phyloP scores from a whole-genome alignment of 257 asterid genomes.

The Dorcoceras hygrometricum region DNA sequence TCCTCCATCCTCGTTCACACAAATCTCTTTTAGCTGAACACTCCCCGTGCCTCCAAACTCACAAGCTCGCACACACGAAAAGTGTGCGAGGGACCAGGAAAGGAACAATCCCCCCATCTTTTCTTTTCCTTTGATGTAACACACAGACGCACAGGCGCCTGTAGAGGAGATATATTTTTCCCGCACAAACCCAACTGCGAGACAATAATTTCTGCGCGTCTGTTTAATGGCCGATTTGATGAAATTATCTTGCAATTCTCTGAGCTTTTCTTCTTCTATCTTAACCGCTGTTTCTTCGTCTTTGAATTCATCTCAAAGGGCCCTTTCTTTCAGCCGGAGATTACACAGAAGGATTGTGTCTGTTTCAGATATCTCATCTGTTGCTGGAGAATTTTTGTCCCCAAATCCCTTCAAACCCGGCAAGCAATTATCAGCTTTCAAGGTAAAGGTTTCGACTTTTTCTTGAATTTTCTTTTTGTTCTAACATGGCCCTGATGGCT shows the following conservation, averaged over 20 bases:
- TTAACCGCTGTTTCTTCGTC: conserved; percentile 50
- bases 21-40: not conserved
- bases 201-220: not conserved
- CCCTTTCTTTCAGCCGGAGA: conserved; percentile 35
- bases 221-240: conserved; percentile 64
- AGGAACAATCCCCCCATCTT: not conserved
- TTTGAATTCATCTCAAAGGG: conserved; percentile 40
- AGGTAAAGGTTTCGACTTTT: conserved; percentile 47
- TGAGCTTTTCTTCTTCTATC: conserved; percentile 47
- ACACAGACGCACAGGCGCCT: not conserved
- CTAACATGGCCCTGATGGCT: not conserved
- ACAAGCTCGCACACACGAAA: not conserved
- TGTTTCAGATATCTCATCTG: conserved; percentile 33
- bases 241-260: conserved; percentile 43
- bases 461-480: conserved; percentile 11
- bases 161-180: not conserved
- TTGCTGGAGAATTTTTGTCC: conserved; percentile 36
- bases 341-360: conserved; percentile 43
- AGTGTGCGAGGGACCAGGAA: not conserved
- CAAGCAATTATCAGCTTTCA: conserved; percentile 44
- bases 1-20: not conserved
- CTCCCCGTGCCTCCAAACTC: not conserved
- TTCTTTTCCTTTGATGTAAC: conserved; percentile 18
- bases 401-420: conserved; percentile 39
- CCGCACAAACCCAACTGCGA: not conserved